Conservation (phyloP, 768 basidiomycete species). For the Lactarius hatsudake region DNA sequence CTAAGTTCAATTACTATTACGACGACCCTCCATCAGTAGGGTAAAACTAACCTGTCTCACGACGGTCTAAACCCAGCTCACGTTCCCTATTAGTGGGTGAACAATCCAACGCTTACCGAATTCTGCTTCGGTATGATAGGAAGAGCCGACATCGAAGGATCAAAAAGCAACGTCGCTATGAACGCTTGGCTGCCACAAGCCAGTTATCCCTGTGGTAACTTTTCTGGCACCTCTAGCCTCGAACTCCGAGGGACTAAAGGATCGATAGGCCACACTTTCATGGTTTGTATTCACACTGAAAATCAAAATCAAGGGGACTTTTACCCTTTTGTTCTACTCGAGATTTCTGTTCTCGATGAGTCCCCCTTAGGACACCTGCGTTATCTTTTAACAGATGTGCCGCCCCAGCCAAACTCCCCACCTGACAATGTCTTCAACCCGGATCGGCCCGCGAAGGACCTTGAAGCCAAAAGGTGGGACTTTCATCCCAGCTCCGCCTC, state of each 20-base stretch:
- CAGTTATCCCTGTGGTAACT: slow-evolving; percentile 79
- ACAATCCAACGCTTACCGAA: slow-evolving; percentile 79
- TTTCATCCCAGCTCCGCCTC: slow-evolving; percentile 69
- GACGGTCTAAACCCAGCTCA: slow-evolving; percentile 82
- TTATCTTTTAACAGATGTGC: slow-evolving; percentile 51
- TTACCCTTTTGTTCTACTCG: slow-evolving; percentile 78
- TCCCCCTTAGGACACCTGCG: slow-evolving; percentile 47
- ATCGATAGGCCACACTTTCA: slow-evolving; percentile 83
- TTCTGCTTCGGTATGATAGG: slow-evolving; percentile 80
- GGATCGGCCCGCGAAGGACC: slow-evolving; percentile 65
- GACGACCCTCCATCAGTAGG: slow-evolving; percentile 75
- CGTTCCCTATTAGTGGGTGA: slow-evolving; percentile 79
- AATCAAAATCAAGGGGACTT: slow-evolving; percentile 80
- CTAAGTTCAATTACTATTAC: slow-evolving; percentile 78
- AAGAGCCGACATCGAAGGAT: slow-evolving; percentile 81
- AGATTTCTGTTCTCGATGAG: slow-evolving; percentile 81
- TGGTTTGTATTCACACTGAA: slow-evolving; percentile 80
- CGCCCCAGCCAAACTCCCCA: slow-evolving; percentile 81
- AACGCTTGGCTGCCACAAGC: slow-evolving; percentile 81
- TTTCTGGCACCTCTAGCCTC: slow-evolving; percentile 80
- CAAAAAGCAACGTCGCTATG: slow-evolving; percentile 82
- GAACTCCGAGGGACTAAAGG: slow-evolving; percentile 78
- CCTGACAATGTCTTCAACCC: slow-evolving; percentile 76
- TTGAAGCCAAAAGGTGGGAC: slow-evolving; percentile 70
- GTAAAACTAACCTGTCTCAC: slow-evolving; percentile 87